These are phyloP conservation scores for Phytophthora aleatoria DNA, from an alignment of 352 stramenopile genomes.

Conservation along the genomic window DNA sequence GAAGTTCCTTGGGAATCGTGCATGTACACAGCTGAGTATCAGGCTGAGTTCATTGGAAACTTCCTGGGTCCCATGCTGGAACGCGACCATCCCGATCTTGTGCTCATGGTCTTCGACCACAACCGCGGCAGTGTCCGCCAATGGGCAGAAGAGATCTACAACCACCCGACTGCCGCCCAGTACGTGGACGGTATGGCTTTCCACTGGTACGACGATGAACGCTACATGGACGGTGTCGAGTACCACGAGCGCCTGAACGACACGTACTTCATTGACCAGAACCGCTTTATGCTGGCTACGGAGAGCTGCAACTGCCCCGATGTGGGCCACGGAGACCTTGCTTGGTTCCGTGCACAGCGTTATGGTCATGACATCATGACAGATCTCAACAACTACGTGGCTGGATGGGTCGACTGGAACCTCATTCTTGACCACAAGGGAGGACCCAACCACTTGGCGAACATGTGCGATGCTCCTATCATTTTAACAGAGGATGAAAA, in stretches of 20 bases:
- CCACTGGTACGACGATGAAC: slow-evolving; percentile 86
- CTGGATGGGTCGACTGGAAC: slow-evolving; percentile 94
- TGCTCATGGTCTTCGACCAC: slow-evolving; percentile 93
- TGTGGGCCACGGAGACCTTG: slow-evolving; percentile 56
- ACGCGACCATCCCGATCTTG: slow-evolving; percentile 68
- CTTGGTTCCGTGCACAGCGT: slow-evolving; percentile 86
- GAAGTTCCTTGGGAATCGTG: slow-evolving; percentile 76
- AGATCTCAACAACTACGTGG: slow-evolving; percentile 88
- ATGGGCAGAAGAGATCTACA: slow-evolving; percentile 78
- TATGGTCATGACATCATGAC: slow-evolving; percentile 92
- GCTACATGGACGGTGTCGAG: slow-evolving; percentile 77
- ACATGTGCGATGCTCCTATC: slow-evolving; percentile 81
- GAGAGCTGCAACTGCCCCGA: slow-evolving; percentile 83
- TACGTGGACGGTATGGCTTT: slow-evolving; percentile 93
- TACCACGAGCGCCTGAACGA: slow-evolving; percentile 82
- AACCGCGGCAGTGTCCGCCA: slow-evolving; percentile 84
- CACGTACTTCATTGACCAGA: slow-evolving; percentile 74
- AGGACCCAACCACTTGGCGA: slow-evolving; percentile 89
- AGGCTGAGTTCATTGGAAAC: slow-evolving; percentile 78
- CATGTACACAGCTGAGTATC: slow-evolving; percentile 50
- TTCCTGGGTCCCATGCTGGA: slow-evolving; percentile 83
- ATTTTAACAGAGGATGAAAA: slow-evolving; percentile 70
- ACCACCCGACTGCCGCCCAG: slow-evolving; percentile 53
- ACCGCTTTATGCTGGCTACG: slow-evolving; percentile 71
- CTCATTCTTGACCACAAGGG: slow-evolving; percentile 86